Evolutionary conservation across 177 flowering plant species (phyloP).

Genomic region (Vitis hybrid): DNA sequence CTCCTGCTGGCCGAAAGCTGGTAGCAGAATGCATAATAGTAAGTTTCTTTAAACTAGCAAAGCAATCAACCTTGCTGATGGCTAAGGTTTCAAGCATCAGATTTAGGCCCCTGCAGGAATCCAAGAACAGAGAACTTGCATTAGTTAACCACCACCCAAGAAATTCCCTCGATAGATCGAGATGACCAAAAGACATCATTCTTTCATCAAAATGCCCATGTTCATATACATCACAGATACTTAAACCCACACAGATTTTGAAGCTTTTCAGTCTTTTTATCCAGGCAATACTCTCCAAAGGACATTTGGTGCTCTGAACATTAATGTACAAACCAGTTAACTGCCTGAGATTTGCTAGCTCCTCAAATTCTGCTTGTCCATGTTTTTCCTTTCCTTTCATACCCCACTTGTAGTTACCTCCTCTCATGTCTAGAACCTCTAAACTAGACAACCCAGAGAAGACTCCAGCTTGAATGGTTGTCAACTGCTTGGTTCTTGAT

Average conservation of each 20-base stretch:
- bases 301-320: not conserved
- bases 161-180: too few relatives aligned
- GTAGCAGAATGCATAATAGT: not conserved
- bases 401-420: conserved; percentile 17
- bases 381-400: not conserved
- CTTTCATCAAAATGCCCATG: too few relatives aligned
- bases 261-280: conserved; percentile 14
- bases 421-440: conserved; percentile 22
- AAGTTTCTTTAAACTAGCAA: conserved; percentile 1
- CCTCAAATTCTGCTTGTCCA: conserved; percentile 8
- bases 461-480: conserved; percentile 6
- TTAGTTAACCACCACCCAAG: too few relatives aligned
- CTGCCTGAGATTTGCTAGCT: not conserved
- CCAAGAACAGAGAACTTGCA: too few relatives aligned
- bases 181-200: too few relatives aligned
- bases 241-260: conserved; percentile 6
- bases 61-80: not conserved
- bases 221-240: too few relatives aligned
- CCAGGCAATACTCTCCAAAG: conserved; percentile 1
- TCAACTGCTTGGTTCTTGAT: conserved; percentile 11
- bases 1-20: conserved; percentile 2
- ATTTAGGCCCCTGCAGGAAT: too few relatives aligned
- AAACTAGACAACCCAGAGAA: conserved; percentile 15
- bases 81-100: conserved; percentile 2
- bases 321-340: conserved; percentile 10